Conservation (phyloP, 2,329 filamentous ascomycete genomes). For the Apiospora sp. region DNA sequence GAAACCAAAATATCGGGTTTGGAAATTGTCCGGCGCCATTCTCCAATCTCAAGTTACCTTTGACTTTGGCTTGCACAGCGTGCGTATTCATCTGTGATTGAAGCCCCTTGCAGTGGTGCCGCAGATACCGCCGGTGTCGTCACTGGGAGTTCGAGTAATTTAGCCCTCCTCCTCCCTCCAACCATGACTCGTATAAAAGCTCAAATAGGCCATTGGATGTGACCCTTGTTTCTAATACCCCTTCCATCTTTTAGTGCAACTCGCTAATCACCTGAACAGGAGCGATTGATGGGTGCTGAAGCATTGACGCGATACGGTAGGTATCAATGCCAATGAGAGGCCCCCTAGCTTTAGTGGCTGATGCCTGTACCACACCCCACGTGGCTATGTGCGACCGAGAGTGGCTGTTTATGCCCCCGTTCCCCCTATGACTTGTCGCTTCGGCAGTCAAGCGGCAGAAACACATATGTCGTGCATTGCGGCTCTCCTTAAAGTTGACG, state of each 20-base stretch:
- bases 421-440: background rate
- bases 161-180: background rate
- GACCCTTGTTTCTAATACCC: background rate
- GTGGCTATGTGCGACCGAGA: background rate
- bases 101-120: conserved; percentile 1
- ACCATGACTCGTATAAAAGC: background rate
- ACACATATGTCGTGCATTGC: background rate
- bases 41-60: background rate
- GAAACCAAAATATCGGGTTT: background rate
- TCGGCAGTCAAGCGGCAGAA: background rate
- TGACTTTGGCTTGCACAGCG: background rate
- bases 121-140: background rate
- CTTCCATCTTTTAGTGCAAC: background rate
- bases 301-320: background rate
- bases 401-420: background rate
- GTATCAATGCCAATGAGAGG: background rate
- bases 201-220: background rate
- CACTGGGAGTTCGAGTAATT: background rate
- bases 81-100: background rate
- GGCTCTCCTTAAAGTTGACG: background rate
- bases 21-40: background rate
- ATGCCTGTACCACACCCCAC: background rate
- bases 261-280: background rate
- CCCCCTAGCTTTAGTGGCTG: background rate
- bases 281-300: background rate